Percentiles rank a stretch among this genome's conserved stretches.
phyloP scores from a whole-genome alignment of 371 early-diverging fungal species.

The Lichtheimia hyalospora region DNA sequence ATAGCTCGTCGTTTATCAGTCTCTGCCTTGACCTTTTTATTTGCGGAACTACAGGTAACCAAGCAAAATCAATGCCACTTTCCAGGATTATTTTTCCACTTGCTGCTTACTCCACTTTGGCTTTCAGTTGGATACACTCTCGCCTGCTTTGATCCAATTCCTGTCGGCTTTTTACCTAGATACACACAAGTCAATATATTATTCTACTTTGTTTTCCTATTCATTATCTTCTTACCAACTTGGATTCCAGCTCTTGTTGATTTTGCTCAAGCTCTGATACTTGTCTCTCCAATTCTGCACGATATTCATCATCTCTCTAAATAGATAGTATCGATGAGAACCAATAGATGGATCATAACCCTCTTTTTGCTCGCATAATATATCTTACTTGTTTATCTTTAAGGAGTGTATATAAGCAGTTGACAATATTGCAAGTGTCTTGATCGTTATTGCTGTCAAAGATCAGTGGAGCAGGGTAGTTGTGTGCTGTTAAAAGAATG shows the following conservation, averaged over 20 bases:
- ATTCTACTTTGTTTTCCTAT: not conserved
- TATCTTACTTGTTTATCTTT: conserved; percentile 35
- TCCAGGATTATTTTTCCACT: not conserved
- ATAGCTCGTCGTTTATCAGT: conserved; percentile 18
- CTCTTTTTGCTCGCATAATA: not conserved
- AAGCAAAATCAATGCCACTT: not conserved
- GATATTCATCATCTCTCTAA: conserved; percentile 2
- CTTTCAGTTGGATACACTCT: conserved; percentile 11
- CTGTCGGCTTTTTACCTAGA: conserved; percentile 10
- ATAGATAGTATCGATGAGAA: no score
- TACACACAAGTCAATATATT: not conserved
- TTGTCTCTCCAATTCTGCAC: conserved; percentile 9
- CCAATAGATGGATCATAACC: not conserved
- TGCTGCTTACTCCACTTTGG: conserved; percentile 15
- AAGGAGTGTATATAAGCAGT: conserved; percentile 35
- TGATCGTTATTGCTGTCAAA: conserved; percentile 25
- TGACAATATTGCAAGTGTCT: conserved; percentile 39
- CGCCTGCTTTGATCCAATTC: conserved; percentile 9
- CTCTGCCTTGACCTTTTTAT: conserved; percentile 16
- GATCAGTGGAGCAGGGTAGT: conserved; percentile 42
- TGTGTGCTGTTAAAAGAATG: conserved; percentile 34
- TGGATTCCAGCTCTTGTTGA: conserved; percentile 14
- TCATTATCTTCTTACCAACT: conserved; percentile 10
- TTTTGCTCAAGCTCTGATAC: conserved; percentile 10
- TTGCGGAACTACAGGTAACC: conserved; percentile 16